These are phyloP conservation scores for Paratrypanosoma confusum DNA, from an alignment of 208 protist species.

Conservation along the genomic window DNA sequence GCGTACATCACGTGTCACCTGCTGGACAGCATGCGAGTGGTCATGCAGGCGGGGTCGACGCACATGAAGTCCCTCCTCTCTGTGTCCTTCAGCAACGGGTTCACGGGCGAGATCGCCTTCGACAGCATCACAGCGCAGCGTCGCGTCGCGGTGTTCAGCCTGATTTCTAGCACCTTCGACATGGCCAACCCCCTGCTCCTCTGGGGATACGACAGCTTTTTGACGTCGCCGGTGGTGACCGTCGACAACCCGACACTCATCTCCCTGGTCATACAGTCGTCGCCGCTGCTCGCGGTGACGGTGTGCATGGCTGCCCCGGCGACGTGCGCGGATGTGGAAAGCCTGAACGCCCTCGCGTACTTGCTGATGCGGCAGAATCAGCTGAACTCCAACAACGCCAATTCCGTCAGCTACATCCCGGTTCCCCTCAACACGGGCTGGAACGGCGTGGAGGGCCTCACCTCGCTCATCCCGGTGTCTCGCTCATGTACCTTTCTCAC, in stretches of 20 bases:
- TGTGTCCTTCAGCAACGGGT: constrained; percentile 35
- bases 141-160: constrained; percentile 31
- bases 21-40: constrained; percentile 56
- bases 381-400: constrained; percentile 5
- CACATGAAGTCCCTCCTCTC: constrained; percentile 31
- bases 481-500: constrained; percentile 57
- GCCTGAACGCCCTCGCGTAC: constrained; percentile 45
- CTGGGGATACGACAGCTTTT: constrained; percentile 38
- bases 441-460: constrained; percentile 52
- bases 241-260: constrained; percentile 25
- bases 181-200: constrained; percentile 39
- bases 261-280: constrained; percentile 26
- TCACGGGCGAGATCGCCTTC: constrained; percentile 64
- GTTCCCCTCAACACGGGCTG: constrained; percentile 48
- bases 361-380: constrained; percentile 43
- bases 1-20: constrained; percentile 72
- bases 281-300: constrained; percentile 45
- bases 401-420: constrained; percentile 35
- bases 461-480: constrained; percentile 51
- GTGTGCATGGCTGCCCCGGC: constrained; percentile 61
- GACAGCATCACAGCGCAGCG: constrained; percentile 59
- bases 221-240: constrained; percentile 10
- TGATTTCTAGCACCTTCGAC: constrained; percentile 32
- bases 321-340: constrained; percentile 38
- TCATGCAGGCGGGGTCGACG: constrained; percentile 23